Conservation (phyloP, 148 eudicot genomes). For the Drosera capensis region DNA sequence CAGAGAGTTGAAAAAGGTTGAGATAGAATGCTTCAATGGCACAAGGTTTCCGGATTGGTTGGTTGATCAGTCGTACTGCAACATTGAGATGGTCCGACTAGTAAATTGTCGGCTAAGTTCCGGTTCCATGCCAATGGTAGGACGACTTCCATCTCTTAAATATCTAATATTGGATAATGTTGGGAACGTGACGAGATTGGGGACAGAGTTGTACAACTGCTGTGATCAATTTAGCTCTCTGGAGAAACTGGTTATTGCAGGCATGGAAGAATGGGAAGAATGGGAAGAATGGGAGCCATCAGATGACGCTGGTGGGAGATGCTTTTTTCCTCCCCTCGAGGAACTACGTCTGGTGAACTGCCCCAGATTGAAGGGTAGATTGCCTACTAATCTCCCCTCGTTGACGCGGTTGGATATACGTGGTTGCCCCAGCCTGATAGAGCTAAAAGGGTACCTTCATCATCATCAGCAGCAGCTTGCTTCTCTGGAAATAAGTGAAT, state of each 20-base stretch:
- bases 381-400: slow-evolving; percentile 7
- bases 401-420: neutral
- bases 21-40: slow-evolving; percentile 1
- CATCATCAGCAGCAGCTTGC: no score
- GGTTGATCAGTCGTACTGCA: slow-evolving; percentile 1
- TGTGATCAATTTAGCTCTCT: slow-evolving; percentile 9
- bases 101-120: neutral
- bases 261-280: slow-evolving; percentile 9
- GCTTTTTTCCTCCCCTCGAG: slow-evolving; percentile 5
- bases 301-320: neutral
- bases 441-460: neutral
- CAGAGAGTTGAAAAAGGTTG: slow-evolving; percentile 2
- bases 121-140: slow-evolving; percentile 3
- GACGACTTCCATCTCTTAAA: slow-evolving; percentile 3
- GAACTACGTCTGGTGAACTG: slow-evolving; percentile 8
- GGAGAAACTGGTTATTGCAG: slow-evolving; percentile 6
- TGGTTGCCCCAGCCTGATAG: neutral
- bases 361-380: slow-evolving; percentile 1
- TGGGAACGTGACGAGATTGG: slow-evolving; percentile 1
- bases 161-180: neutral
- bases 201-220: slow-evolving; percentile 10
- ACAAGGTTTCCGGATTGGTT: slow-evolving; percentile 5
- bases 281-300: slow-evolving; percentile 9
- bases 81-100: slow-evolving; percentile 1
- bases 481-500: no score